Conservation (phyloP, 352 stramenopile genomes). For the Lagenidium sp. region DNA sequence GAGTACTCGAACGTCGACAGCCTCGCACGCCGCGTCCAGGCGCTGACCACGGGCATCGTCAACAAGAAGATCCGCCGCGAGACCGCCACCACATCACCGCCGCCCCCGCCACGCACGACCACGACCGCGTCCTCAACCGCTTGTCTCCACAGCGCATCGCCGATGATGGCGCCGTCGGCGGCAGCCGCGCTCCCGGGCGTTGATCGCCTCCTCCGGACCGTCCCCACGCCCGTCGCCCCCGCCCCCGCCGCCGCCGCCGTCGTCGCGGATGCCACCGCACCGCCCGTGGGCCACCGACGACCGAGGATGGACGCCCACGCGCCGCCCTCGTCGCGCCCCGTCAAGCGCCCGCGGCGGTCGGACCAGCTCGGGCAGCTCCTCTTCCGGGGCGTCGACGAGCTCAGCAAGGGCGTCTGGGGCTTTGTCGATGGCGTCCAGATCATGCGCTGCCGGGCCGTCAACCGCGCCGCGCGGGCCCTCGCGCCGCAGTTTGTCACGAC, state of each 20-base stretch:
- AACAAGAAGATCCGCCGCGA: conserved; percentile 79
- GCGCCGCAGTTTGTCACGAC: conserved; percentile 58
- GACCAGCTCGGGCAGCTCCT: conserved; percentile 33
- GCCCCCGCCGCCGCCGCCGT: too few species aligned
- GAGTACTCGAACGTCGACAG: conserved; percentile 80
- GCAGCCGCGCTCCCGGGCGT: background rate
- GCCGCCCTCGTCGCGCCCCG: too few species aligned
- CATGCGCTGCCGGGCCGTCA: conserved; percentile 57
- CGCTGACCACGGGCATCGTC: conserved; percentile 67
- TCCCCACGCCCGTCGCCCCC: background rate
- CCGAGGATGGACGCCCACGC: background rate
- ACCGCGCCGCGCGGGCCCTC: conserved; percentile 26
- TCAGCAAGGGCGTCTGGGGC: conserved; percentile 67
- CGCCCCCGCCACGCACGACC: background rate
- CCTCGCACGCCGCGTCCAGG: conserved; percentile 66
- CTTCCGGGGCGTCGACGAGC: conserved; percentile 54
- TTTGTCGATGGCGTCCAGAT: conserved; percentile 73
- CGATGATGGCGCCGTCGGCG: background rate
- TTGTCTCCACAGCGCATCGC: background rate
- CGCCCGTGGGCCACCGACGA: background rate
- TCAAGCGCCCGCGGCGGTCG: conserved; percentile 7
- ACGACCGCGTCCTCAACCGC: background rate
- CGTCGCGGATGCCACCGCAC: background rate
- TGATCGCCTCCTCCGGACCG: background rate
- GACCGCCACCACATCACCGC: conserved; percentile 8